Base-by-base conservation (phyloP, 352 stramenopile species). In the Globisporangium nunn region DNA sequence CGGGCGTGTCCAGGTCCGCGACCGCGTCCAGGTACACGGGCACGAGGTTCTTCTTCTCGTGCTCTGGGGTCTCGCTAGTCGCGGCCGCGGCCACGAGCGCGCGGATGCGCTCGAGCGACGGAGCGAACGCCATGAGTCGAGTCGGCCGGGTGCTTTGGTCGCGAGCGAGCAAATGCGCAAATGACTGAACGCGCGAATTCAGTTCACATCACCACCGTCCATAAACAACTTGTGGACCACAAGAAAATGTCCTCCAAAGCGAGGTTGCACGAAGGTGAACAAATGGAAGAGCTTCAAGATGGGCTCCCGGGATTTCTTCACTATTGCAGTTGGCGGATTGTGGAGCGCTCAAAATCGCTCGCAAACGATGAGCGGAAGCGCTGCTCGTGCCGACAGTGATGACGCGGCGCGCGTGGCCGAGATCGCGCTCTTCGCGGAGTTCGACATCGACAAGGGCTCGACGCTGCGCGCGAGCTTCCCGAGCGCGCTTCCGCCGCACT, bases 371-470 rank as follows among this genome's bases (percentile, higher is more conserved):
- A 23, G 23, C 23, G 23, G 23, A 23, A 23, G 23, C 23, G 23
- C 23, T 23, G 23, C 23, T 23, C 23, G 23, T 23, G 23, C 23
- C 23, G 23, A 23, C 23, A 40, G 35, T 10, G 35, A 6, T 8
- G 46, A 17, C 8, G 50, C n/a, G 29, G 28, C 45, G 8, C 55
- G 63, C 69, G 64, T 88, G 52, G 83, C 81, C 8, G 75, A 90
- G 45, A 69, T 85, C 30, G 83, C 90, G 63, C 75, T 93, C 35
- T 91, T 88, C 58, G 81, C 80, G 17, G 81, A 92, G 70, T 91
- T 95, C 54, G 85, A 95, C 64, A 80, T 95, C 33, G 86, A 87
- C 61, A 95, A 95, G 52, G 85, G 85, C 48, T 93, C 83, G 64
- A 95, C 84, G 33, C 61, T 95, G 56, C 79, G 85, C 41, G 68